Percentiles rank a stretch among this genome's conserved stretches.
Evolutionary conservation across 1,284 basidiomycete species (phyloP).

Genomic region (Exobasidium cylindrosporum): DNA sequence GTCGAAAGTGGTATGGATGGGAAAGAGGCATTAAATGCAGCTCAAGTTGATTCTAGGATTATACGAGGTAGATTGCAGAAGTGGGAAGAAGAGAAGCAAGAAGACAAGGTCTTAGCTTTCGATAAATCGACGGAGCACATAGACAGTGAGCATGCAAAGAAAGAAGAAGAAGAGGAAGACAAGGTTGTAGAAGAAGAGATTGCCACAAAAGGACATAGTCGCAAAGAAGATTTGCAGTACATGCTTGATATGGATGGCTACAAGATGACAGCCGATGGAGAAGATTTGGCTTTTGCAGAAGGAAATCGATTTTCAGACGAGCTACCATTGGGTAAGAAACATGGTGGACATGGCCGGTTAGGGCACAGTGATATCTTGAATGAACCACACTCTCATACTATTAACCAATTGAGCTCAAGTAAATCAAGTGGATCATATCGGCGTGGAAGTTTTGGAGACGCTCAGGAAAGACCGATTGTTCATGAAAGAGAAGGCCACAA

Average conservation of each 20-base stretch:
- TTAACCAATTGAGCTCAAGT: neutral
- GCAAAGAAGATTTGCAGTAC: constrained; percentile 23
- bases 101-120: neutral
- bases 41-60: constrained; percentile 7
- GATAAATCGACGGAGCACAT: neutral
- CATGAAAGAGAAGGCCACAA: neutral
- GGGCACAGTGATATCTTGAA: constrained; percentile 17
- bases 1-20: neutral
- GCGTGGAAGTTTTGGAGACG: constrained; percentile 2
- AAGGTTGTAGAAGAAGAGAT: constrained; percentile 17
- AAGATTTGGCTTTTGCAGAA: constrained; percentile 40
- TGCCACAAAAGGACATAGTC: neutral
- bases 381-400: neutral
- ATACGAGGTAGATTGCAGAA: neutral
- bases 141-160: neutral
- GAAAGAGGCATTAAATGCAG: neutral
- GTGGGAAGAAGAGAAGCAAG: neutral
- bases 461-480: neutral
- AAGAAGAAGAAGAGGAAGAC: neutral
- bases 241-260: constrained; percentile 55
- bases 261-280: constrained; percentile 50
- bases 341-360: constrained; percentile 44
- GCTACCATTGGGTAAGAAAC: constrained; percentile 41
- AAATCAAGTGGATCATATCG: neutral
- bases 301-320: constrained; percentile 50